Percentiles rank a stretch among this genome's conserved stretches.
These are phyloP conservation scores for Coix lacrymajobi DNA, from an alignment of 176 grass and related monocot species.

Conservation along the genomic window DNA sequence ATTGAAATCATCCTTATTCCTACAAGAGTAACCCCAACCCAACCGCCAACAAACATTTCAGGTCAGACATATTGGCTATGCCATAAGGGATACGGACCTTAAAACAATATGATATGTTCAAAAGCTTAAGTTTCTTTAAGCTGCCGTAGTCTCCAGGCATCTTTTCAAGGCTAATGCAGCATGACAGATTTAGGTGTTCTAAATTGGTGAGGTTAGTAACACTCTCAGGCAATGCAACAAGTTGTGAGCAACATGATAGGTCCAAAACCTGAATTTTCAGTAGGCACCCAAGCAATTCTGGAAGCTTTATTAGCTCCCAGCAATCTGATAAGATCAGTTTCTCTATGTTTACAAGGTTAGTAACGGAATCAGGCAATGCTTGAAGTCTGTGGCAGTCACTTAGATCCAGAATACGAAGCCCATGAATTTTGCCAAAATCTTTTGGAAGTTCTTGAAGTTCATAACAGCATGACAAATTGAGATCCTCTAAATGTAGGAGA, in stretches of 20 bases:
- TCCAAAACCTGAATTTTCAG: neutral
- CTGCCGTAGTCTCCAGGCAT: neutral
- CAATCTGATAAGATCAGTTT: neutral
- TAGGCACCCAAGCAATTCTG: neutral
- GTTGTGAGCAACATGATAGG: neutral
- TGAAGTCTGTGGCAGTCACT: neutral
- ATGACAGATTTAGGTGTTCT: neutral
- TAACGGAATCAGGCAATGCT: neutral
- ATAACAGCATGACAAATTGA: neutral
- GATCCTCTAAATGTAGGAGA: neutral
- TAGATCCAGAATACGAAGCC: neutral
- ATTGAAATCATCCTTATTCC: neutral
- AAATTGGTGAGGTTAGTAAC: neutral
- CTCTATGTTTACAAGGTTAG: neutral
- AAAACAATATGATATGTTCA: neutral
- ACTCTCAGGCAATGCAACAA: neutral
- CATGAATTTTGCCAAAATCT: neutral
- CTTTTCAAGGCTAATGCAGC: neutral
- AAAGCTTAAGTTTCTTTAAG: neutral
- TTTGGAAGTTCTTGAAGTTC: neutral
- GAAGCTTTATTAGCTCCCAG: neutral
- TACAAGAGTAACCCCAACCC: neutral
- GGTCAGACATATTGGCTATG: neutral
- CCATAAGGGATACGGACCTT: neutral
- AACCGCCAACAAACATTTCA: neutral